Base-by-base conservation (phyloP, 2,329 filamentous ascomycete species). In the Botryotinia narcissicola region DNA sequence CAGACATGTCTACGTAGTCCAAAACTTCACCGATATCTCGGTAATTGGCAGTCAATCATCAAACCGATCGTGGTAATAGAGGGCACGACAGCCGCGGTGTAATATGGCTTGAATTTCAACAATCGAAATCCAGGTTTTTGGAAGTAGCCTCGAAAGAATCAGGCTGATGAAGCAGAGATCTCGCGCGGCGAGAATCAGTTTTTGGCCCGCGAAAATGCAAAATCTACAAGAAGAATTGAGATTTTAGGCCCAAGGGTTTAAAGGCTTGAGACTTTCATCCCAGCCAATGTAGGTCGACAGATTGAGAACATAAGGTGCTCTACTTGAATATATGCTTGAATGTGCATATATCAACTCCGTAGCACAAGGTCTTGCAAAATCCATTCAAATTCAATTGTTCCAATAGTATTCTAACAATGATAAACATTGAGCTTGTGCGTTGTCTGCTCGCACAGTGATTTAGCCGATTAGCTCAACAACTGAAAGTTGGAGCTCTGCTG, bases 21-120 rank as follows among this genome's bases (percentile, higher is more conserved):
- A 46, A 37, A 37, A 37, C 29, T 62, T 29, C 40, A 71, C 57
- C 69, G 44, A 46, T 37, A 46, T 62, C 32, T 62, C 40, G 69
- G 69, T 71, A 62, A 40, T 29, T 62, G 66, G 35, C 25, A 37
- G 14, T 10, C n/a, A 71, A 48, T 29, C 61, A 40, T 63, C 16
- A 63, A 29, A 29, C 20, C 2, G 32, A 63, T 71, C 57, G 57
- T 68, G 29, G 32, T 29, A 46, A 29, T 22, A 37, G 20, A 48
- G 61, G 20, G 10, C 69, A 71, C 69, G 22, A 29, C 69, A 71
- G 69, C 57, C 32, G 69, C 42, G 9, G 54, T 71, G 69, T 63
- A 40, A 51, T 51, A 32, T 44, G 8, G 25, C 25, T 42, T 20
- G 18, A 68, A 35, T 71, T 22, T 61, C 16, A 62, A 63, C 7